Conservation (phyloP, 176 grass and related monocot genomes). For the Musa acuminata region DNA sequence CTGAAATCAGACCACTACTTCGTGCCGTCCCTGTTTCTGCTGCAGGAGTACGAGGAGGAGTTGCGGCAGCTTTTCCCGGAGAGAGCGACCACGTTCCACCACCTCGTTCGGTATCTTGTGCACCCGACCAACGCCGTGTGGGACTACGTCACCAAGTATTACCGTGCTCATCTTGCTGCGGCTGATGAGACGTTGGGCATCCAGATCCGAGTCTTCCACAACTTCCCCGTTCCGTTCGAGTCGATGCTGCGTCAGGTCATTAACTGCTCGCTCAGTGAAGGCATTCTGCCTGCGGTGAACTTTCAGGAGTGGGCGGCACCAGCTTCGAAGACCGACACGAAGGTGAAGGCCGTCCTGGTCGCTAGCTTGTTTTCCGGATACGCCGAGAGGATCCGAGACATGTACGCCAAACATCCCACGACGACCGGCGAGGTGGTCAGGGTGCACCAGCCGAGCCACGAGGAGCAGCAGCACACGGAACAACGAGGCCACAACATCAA, state of each 20-base stretch:
- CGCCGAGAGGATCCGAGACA: neutral
- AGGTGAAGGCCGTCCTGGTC: neutral
- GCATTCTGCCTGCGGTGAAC: neutral
- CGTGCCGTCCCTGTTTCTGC: neutral
- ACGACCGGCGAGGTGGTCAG: constrained; percentile 15
- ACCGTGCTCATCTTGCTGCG: neutral
- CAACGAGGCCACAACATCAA: constrained; percentile 1
- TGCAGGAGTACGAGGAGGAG: neutral
- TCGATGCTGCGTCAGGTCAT: neutral
- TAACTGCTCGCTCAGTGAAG: neutral
- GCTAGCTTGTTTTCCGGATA: neutral
- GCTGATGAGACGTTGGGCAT: neutral
- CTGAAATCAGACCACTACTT: neutral
- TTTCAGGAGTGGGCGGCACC: too few species aligned
- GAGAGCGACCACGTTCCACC: neutral
- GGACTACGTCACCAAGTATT: neutral
- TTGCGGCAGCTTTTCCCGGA: neutral
- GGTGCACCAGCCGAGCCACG: constrained; percentile 41
- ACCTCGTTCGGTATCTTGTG: neutral
- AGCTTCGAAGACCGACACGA: neutral
- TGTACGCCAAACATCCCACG: constrained; percentile 31
- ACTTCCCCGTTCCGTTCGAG: neutral
- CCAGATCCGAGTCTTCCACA: constrained; percentile 1
- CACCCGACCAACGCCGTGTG: neutral
- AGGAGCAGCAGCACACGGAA: constrained; percentile 14